These are phyloP conservation scores for Skeletonema marinoi DNA, from an alignment of 108 stramenopile genomes.

Conservation along the genomic window DNA sequence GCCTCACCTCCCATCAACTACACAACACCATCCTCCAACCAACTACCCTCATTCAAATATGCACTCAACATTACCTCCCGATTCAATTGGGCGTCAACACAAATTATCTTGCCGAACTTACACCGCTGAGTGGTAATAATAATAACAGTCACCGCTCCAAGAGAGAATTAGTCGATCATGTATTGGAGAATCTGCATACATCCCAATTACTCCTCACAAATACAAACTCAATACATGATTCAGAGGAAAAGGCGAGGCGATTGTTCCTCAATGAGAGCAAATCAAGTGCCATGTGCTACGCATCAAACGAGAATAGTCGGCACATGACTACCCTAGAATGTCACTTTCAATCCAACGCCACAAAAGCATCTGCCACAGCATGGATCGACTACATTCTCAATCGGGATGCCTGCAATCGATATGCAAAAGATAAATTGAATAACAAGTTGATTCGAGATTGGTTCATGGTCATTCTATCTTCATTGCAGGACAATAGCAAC, in stretches of 20 bases:
- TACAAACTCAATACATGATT: background rate
- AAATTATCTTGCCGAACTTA: conserved; percentile 10
- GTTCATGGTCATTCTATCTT: conserved; percentile 6
- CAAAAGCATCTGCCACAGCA: background rate
- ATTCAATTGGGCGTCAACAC: conserved; percentile 4
- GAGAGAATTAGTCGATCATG: background rate
- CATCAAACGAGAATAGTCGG: background rate
- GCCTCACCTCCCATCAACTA: background rate
- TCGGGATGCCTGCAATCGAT: conserved; percentile 8
- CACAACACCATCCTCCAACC: background rate
- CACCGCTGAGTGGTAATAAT: background rate
- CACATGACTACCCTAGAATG: conserved; percentile 5
- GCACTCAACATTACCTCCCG: background rate
- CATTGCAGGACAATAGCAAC: background rate
- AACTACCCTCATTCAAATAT: background rate
- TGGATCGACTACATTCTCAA: conserved; percentile 24
- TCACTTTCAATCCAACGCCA: conserved; percentile 10
- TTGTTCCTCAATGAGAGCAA: background rate
- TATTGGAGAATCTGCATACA: conserved; percentile 3
- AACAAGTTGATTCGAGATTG: conserved; percentile 7
- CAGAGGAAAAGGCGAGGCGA: background rate
- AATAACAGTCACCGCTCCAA: background rate
- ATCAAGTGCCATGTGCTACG: conserved; percentile 5
- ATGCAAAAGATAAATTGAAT: background rate
- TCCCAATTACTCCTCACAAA: background rate